Evolutionary conservation across 352 stramenopile genomes (phyloP), one percentile per base, ranked within the genome.

Genomic region (Phytopythium montanum): DNA sequence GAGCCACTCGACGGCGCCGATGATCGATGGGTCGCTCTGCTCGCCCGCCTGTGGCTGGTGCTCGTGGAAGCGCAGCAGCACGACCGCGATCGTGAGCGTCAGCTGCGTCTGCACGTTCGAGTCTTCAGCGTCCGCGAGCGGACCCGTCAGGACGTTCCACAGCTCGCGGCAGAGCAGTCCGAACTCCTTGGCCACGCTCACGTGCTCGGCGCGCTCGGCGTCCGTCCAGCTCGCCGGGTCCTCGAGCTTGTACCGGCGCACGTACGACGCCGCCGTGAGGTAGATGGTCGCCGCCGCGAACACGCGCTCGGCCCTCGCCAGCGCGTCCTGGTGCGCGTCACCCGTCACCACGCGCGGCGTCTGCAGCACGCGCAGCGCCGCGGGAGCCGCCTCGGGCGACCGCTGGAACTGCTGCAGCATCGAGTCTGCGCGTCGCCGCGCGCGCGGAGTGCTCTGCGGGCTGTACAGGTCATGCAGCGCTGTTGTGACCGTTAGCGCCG

Each of bases 221-320:
- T 73, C 63, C 8, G 77, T 85, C 79, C 81, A 90, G 5, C 66
- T 68, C 29, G 58, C 54, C 0, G 66, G 64, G n/a, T 85, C 69
- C 13, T 92, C 78, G 26, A 93, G 65, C 56, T 86, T 87, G 68
- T 87, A 89, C 59, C 83, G 88, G 65, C 76, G 79, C 56, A 87
- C 69, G 56, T 88, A 90, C 12, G 69, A 80, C 19, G 81, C 66
- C 28, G 88, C 84, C 2, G 72, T 75, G 42, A 79, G 76, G 69
- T 94, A 94, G 31, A 92, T 64, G 5, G 81, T 94, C 8, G 82
- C 88, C 3, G 78, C 84, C 10, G 81, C 68, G 44, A 92, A 92
- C 41, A 77, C 71, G 44, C 81, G 84, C 62, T 90, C 83, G 21
- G 69, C 69, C 56, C 73, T 68, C 46, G 75, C 45, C 46, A 83